Evolutionary conservation across 1,139 yeast genomes (phyloP).

Genomic region (Lodderomyces metapsilosis): DNA sequence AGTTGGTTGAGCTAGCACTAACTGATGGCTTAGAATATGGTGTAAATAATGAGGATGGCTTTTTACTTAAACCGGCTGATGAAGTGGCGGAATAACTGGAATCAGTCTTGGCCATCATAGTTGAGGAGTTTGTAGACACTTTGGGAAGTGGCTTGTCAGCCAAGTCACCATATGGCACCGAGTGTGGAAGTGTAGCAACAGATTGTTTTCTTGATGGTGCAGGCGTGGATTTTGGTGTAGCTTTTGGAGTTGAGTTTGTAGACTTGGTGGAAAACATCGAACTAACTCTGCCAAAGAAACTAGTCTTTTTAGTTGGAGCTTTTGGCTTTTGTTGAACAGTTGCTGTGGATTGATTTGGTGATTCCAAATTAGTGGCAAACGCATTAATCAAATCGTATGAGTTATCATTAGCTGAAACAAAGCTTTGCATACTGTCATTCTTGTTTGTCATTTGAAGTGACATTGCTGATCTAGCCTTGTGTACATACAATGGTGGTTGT

Average conservation of each 20-base stretch:
- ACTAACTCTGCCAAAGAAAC: slow-evolving; percentile 1
- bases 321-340: neutral
- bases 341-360: neutral
- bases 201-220: slow-evolving; percentile 2
- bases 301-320: slow-evolving; percentile 1
- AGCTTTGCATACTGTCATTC: slow-evolving; percentile 3
- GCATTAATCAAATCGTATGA: slow-evolving; percentile 1
- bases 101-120: neutral
- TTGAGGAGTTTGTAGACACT: neutral
- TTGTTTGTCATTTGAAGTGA: slow-evolving; percentile 8
- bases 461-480: slow-evolving; percentile 5
- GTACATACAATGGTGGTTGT: slow-evolving; percentile 3
- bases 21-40: slow-evolving; percentile 3
- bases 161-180: neutral
- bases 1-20: slow-evolving; percentile 6
- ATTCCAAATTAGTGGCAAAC: slow-evolving; percentile 1
- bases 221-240: slow-evolving; percentile 3
- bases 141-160: neutral
- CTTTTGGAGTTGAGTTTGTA: slow-evolving; percentile 1
- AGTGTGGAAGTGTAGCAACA: neutral
- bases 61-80: neutral
- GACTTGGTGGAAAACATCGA: slow-evolving; percentile 6
- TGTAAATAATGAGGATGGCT: slow-evolving; percentile 1
- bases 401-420: slow-evolving; percentile 7
- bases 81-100: neutral